Conservation (phyloP, 352 stramenopile genomes). For the Globisporangium paddicum region DNA sequence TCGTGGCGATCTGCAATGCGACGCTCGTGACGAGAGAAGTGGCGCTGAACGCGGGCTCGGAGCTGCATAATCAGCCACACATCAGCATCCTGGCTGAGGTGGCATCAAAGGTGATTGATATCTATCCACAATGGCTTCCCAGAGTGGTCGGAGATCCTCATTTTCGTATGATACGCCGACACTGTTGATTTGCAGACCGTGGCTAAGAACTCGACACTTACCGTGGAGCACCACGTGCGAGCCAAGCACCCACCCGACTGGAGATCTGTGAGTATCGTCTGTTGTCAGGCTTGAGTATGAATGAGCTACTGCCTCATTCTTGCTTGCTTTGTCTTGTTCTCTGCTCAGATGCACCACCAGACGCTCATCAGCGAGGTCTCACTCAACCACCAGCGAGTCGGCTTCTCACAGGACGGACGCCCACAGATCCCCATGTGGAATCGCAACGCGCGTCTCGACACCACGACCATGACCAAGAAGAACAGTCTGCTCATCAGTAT, state of each 20-base stretch:
- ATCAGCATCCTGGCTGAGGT: not conserved
- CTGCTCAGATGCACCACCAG: not conserved
- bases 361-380: constrained; percentile 5
- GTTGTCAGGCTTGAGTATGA: too few relatives aligned
- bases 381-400: constrained; percentile 8
- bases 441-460: not conserved
- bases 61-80: not conserved
- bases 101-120: not conserved
- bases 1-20: not conserved
- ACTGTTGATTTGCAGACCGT: not conserved
- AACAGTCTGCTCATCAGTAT: not conserved
- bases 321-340: not conserved
- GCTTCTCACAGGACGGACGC: not conserved
- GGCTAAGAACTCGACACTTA: not conserved
- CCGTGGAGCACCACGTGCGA: not conserved
- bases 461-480: not conserved
- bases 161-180: not conserved
- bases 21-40: constrained; percentile 1
- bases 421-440: constrained; percentile 3
- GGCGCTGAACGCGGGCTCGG: not conserved
- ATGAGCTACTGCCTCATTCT: not conserved
- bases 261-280: not conserved
- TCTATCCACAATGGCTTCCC: not conserved
- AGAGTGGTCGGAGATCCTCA: not conserved
- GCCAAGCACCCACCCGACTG: not conserved